These are phyloP conservation scores for Kwoniella botswanensis DNA, from an alignment of 768 basidiomycete species.

Conservation along the genomic window DNA sequence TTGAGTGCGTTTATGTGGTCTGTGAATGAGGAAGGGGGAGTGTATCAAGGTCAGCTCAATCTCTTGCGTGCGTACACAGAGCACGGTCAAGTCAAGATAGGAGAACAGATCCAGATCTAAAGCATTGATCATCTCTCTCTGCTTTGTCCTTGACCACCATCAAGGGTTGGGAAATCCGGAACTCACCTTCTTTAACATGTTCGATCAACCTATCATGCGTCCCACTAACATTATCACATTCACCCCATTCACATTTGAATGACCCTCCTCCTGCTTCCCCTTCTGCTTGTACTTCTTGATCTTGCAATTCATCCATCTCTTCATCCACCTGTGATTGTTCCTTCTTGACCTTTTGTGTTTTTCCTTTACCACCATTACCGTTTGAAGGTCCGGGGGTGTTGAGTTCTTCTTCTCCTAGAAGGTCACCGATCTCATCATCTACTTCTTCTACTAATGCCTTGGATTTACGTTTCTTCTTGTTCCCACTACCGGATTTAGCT, in stretches of 20 bases:
- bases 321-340: neutral
- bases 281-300: slow-evolving; percentile 4
- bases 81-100: no score
- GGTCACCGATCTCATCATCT: slow-evolving; percentile 40
- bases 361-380: neutral
- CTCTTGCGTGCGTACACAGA: no score
- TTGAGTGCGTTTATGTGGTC: slow-evolving; percentile 83
- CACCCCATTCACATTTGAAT: slow-evolving; percentile 74
- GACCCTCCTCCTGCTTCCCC: slow-evolving; percentile 1
- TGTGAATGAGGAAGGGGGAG: slow-evolving; percentile 49
- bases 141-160: neutral
- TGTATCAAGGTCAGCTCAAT: neutral
- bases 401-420: slow-evolving; percentile 23
- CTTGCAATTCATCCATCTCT: neutral
- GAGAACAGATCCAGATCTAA: neutral
- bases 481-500: neutral
- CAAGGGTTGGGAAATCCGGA: neutral
- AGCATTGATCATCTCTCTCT: neutral
- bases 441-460: slow-evolving; percentile 10
- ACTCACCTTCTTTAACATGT: slow-evolving; percentile 80
- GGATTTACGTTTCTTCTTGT: slow-evolving; percentile 7
- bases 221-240: slow-evolving; percentile 74
- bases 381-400: slow-evolving; percentile 3
- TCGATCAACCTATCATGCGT: slow-evolving; percentile 76
- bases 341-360: neutral